Evolutionary conservation across 1,284 basidiomycete species (phyloP).

Genomic region (Cystobasidiaceae sp.): DNA sequence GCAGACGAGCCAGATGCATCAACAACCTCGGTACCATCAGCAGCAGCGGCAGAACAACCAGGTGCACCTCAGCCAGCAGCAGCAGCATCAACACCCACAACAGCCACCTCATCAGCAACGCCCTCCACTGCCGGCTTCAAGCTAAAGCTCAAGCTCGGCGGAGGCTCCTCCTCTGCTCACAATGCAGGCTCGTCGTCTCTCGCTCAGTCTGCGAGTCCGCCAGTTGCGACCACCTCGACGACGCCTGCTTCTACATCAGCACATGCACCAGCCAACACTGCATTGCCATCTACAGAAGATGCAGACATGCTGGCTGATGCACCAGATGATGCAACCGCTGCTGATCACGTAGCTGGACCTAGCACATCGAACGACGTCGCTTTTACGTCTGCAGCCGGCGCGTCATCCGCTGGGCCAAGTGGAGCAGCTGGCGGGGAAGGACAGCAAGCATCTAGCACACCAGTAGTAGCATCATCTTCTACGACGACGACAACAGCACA

Average conservation of each 20-base stretch:
- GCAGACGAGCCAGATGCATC: neutral
- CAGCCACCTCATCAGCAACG: neutral
- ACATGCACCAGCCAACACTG: neutral
- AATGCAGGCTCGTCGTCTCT: neutral
- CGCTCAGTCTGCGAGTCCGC: neutral
- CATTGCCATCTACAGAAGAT: too few relatives aligned
- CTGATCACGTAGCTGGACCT: neutral
- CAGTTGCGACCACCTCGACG: neutral
- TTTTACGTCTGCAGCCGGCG: too few relatives aligned
- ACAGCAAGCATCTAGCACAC: too few relatives aligned
- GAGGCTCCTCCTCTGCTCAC: constrained; percentile 12
- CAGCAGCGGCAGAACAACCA: neutral
- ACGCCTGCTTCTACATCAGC: too few relatives aligned
- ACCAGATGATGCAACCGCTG: neutral
- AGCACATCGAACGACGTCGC: neutral
- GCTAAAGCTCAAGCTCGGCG: constrained; percentile 30
- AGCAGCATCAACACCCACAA: neutral
- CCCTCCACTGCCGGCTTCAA: constrained; percentile 23
- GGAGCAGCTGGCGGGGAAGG: too few relatives aligned
- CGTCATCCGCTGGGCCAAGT: too few relatives aligned
- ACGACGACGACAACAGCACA: neutral
- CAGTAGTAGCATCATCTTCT: too few relatives aligned
- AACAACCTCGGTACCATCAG: neutral
- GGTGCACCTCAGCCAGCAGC: neutral
- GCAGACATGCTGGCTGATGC: too few relatives aligned